Evolutionary conservation across 2,329 filamentous ascomycete species (phyloP), one percentile per base, ranked within the genome.

Genomic region (Thelonectria blattea): DNA sequence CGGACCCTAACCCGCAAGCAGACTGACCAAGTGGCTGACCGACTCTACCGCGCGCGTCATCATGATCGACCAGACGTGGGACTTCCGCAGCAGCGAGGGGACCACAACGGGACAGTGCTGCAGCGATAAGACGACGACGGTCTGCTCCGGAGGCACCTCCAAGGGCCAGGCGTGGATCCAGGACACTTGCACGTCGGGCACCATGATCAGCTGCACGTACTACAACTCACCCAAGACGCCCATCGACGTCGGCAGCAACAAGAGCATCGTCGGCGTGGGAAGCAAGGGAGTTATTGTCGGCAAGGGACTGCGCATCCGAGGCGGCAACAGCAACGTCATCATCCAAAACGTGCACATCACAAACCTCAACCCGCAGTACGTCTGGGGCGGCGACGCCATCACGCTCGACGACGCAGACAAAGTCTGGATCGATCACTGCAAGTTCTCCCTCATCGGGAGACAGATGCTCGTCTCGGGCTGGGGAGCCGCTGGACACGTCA

Each of bases 301-400:
- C 67, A 85, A 85, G 74, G 83, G 84, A 57, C 71, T 85, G 24
- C 79, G 81, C 12, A 75, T 83, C n/a, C 75, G 76, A 46, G 75
- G 76, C 52, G 78, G 78, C 15, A 79, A 71, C 66, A 73, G 65
- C 60, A 86, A 87, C 71, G 75, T 88, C 69, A 87, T 88, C 68
- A 83, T 87, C 69, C 85, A 85, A 76, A 85, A 83, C 72, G 75
- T 85, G 53, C 77, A 80, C 50, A 79, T 85, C 66, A 83, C 81
- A 47, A 75, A 83, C 52, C 71, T 86, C 57, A 85, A 86, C 76
- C 78, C 82, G 3, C 66, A 83, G 70, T 85, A 85, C 69, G 81
- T 86, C 64, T 86, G 83, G 84, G 83, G 84, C 55, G 83, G 83
- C 48, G 82, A 86, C 68, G 83, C 80, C 43, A 82, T 86, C 69